These are phyloP conservation scores for Cucumis sativus DNA, from an alignment of 306 rosid genomes.

Conservation along the genomic window DNA sequence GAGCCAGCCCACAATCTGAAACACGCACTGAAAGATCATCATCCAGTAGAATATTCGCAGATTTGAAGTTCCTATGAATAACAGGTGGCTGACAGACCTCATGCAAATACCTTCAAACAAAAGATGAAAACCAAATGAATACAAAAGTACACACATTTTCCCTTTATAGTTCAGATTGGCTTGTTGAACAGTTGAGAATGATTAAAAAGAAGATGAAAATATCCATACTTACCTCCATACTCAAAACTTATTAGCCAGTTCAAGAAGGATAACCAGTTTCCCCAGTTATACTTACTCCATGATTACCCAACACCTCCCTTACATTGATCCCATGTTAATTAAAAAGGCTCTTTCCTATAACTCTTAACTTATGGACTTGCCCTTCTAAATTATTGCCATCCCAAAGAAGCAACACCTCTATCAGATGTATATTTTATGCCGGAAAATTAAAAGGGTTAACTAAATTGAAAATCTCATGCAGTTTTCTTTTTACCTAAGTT, in stretches of 20 bases:
- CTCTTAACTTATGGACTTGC: neutral
- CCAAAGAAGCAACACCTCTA: neutral
- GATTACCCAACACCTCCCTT: neutral
- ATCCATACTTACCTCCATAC: neutral
- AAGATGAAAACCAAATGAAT: conserved; percentile 16
- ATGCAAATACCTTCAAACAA: conserved; percentile 65
- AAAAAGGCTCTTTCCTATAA: neutral
- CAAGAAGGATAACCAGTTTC: neutral
- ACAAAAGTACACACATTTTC: neutral
- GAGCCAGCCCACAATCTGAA: conserved; percentile 94
- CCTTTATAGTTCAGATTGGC: neutral
- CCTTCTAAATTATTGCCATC: neutral
- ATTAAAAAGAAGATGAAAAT: neutral
- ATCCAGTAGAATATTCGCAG: conserved; percentile 84
- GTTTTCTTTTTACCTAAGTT: conserved; percentile 6
- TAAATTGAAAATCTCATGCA: neutral
- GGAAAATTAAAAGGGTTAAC: neutral
- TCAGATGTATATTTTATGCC: neutral
- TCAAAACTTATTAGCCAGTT: neutral
- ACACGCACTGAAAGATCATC: conserved; percentile 59
- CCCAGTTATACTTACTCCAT: neutral
- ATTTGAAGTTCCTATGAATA: conserved; percentile 82
- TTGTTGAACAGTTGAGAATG: neutral
- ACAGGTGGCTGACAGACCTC: conserved; percentile 82
- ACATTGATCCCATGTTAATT: neutral